Evolutionary conservation across 140 eudicot species (phyloP), one percentile per base, ranked within the genome.

Genomic region (Bidens hawaiensis): DNA sequence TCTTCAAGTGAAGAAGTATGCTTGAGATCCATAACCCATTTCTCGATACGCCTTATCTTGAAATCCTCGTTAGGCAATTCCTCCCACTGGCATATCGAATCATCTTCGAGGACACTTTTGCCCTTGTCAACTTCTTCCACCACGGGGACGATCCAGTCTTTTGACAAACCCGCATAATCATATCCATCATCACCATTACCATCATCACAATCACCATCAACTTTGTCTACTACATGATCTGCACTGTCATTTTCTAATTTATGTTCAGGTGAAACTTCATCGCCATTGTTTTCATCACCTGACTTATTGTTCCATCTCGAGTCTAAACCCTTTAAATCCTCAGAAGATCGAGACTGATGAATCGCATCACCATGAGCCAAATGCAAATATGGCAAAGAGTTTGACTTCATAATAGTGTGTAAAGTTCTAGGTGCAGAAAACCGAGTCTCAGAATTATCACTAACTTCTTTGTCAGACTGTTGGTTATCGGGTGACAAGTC

Each of bases 21-120:
- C 63, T 87, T 86, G 58, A 91, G 91, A 75, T 84, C 87, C 49
- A 64, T 64, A 34, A 91, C 98, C 98, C 98, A n/a, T n/a, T n/a
- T n/a, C n/a, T n/a, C n/a, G n/a, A n/a, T n/a, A n/a, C n/a, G n/a
- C n/a, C n/a, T n/a, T 5, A 73, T 65, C 79, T 66, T 88, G 53
- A 87, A 87, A 78, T 82, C 95, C 79, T 82, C 73, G 62, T 64
- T 31, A 2, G 86, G 85, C 52, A 82, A 7, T 31, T 81, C 76
- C 59, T 77, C 80, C 78, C 76, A 55, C 58, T 24, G 74, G 55
- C 72, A 18, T 74, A 21, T 54, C 11, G 83, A 79, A 76, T 80
- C 71, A 58, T 75, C 78, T 26, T 73, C 82, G 27, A 46, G 69
- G 33, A 51, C 47, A 33, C 43, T 49, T 62, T 78, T 64, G 41